Conservation (phyloP, 495 filamentous ascomycete genomes). For the Neurospora sublineolata region DNA sequence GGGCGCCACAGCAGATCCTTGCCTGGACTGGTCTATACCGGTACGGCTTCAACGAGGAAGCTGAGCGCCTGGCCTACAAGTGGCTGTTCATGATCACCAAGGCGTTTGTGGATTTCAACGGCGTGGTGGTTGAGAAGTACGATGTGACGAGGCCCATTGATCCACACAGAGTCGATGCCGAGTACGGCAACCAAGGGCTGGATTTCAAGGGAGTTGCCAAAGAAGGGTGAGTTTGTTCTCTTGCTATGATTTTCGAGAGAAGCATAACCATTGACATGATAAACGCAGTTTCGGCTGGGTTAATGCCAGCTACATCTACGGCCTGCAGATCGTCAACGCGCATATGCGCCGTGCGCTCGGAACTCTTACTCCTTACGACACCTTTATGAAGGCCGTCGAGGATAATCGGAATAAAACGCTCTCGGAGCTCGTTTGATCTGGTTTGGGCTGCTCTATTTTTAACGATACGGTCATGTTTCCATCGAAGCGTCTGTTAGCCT, state of each 20-base stretch:
- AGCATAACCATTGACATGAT: conserved; percentile 14
- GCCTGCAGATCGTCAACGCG: conserved; percentile 68
- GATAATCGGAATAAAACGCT: conserved; percentile 32
- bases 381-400: conserved; percentile 47
- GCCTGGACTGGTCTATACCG: conserved; percentile 86
- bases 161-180: conserved; percentile 84
- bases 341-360: conserved; percentile 80
- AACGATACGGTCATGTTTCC: background rate
- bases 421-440: conserved; percentile 22
- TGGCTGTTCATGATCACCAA: conserved; percentile 98
- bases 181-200: conserved; percentile 92
- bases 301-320: conserved; percentile 90
- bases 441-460: background rate
- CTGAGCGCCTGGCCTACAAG: conserved; percentile 77
- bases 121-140: conserved; percentile 96
- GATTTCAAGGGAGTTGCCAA: conserved; percentile 89
- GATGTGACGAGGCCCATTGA: conserved; percentile 83
- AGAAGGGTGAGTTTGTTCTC: conserved; percentile 65
- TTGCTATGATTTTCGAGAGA: background rate
- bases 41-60: conserved; percentile 84
- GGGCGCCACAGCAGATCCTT: conserved; percentile 97
- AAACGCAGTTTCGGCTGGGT: conserved; percentile 85
- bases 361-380: conserved; percentile 70
- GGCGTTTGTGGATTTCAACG: conserved; percentile 94
- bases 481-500: background rate